Evolutionary conservation across 768 basidiomycete species (phyloP), one percentile per base, ranked within the genome.

Genomic region (Termitomyces sp.): DNA sequence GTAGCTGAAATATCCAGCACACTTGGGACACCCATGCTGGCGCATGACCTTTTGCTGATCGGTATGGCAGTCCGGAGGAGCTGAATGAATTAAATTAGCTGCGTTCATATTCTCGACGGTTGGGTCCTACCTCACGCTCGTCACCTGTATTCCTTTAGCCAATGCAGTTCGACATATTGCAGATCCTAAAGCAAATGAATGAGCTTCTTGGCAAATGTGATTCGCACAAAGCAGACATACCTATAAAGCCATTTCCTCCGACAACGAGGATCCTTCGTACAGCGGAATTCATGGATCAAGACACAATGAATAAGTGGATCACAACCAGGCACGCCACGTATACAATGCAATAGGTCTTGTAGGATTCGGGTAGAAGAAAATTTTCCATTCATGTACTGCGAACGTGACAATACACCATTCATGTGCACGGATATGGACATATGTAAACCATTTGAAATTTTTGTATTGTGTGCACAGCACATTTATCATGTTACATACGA

Each of bases 211-310:
- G 22, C 35, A 42, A 22, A 50, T 22, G 39, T 2, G 46, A 55
- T 39, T 38, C 16, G 18, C 20, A 63, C 32, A 32, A 32, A 22
- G 32, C 24, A 35, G 48, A 56, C 61, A 28, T 65, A 91, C 96
- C 96, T 69, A 99, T 87, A 78, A 97, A 98, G 6, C 97, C 97
- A 77, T 97, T 97, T 49, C 97, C 97, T n/a, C 97, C 97, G 1
- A 98, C 84, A 45, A 99, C 94, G n/a, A 98, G 85, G 40, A 98
- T 82, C 69, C 80, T 89, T 57, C 79, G 83, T 56, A 79, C 59
- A 24, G 79, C 61, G 38, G 72, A 58, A 60, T 67, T 74, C 77
- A 78, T 78, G 36, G 44, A 58, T 48, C 40, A 55, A 50, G 22
- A 49, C 24, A 33, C 36, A 45, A 58, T 44, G 58, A 51, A 52